These are phyloP conservation scores for Globisporangium acanthophoron DNA, from an alignment of 352 stramenopile species.

Conservation along the genomic window DNA sequence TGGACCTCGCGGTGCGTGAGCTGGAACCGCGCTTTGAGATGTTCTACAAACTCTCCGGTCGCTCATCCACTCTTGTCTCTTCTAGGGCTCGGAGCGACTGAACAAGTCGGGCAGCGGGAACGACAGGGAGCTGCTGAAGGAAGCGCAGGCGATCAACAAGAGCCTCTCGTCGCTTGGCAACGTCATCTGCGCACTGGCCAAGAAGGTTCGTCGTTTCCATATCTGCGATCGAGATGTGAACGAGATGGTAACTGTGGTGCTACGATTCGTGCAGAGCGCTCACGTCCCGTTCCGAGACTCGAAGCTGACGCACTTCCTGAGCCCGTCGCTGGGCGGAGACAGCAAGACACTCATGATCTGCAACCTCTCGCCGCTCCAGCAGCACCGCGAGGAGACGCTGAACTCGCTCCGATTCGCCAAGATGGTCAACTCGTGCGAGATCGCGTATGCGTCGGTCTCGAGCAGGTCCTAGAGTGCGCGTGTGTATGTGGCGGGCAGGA, in stretches of 20 bases:
- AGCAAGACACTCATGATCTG: constrained; percentile 91
- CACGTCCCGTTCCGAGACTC: constrained; percentile 88
- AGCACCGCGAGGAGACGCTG: constrained; percentile 79
- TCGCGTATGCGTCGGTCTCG: constrained; percentile 59
- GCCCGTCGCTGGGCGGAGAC: constrained; percentile 77
- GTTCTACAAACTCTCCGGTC: not conserved
- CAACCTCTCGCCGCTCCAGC: constrained; percentile 72
- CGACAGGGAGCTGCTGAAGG: constrained; percentile 75
- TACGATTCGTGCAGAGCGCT: constrained; percentile 24
- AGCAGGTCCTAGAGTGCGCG: constrained; percentile 18
- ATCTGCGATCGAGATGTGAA: not conserved
- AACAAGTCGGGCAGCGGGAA: constrained; percentile 75
- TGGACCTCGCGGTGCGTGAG: constrained; percentile 66
- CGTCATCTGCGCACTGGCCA: constrained; percentile 75
- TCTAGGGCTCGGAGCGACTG: constrained; percentile 74
- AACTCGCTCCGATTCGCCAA: constrained; percentile 87
- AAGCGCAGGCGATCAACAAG: constrained; percentile 85
- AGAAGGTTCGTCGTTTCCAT: constrained; percentile 48
- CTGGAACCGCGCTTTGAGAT: not conserved
- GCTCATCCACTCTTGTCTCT: not conserved
- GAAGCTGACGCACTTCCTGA: constrained; percentile 86
- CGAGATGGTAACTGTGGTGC: not conserved
- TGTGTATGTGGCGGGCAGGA: not conserved
- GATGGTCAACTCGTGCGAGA: constrained; percentile 86
- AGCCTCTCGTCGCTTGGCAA: constrained; percentile 81